A percentile compares a stretch with the other conserved stretches of the same genome.
Conservation (phyloP, 768 basidiomycete genomes). For the Dioszegia hungarica region DNA sequence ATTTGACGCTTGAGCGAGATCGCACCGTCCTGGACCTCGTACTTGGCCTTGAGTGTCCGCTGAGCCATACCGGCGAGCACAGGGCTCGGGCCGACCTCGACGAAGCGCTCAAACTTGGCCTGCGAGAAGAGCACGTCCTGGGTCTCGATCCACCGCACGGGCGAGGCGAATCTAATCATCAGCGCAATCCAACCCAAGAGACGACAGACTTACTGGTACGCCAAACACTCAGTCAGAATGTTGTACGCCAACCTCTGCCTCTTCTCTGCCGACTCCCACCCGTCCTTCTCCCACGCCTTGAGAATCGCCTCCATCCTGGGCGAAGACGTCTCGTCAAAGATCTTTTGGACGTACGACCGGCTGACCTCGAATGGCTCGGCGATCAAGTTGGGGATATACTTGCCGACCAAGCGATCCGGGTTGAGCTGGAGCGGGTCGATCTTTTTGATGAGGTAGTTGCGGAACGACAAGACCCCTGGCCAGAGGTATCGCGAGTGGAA, state of each 20-base stretch:
- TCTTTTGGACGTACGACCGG: slow-evolving; percentile 79
- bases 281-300: slow-evolving; percentile 84
- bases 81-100: slow-evolving; percentile 94
- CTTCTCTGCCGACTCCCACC: slow-evolving; percentile 73
- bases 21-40: slow-evolving; percentile 83
- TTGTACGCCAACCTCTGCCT: slow-evolving; percentile 92
- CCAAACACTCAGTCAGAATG: slow-evolving; percentile 91
- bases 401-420: slow-evolving; percentile 87
- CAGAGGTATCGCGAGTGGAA: slow-evolving; percentile 99
- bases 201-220: slow-evolving; percentile 93
- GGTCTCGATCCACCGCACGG: slow-evolving; percentile 98
- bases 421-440: slow-evolving; percentile 86
- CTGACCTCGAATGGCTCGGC: slow-evolving; percentile 50
- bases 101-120: slow-evolving; percentile 83
- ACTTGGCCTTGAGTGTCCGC: slow-evolving; percentile 58
- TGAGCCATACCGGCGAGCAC: slow-evolving; percentile 65
- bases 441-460: slow-evolving; percentile 96
- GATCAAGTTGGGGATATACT: slow-evolving; percentile 96
- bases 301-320: slow-evolving; percentile 93
- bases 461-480: slow-evolving; percentile 97
- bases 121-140: slow-evolving; percentile 87
- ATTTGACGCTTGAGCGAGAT: slow-evolving; percentile 71
- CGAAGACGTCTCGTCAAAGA: slow-evolving; percentile 94
- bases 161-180: slow-evolving; percentile 59
- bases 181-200: not conserved